phyloP scores from a whole-genome alignment of 2,329 filamentous ascomycete genomes.

The Cadophora gregata region DNA sequence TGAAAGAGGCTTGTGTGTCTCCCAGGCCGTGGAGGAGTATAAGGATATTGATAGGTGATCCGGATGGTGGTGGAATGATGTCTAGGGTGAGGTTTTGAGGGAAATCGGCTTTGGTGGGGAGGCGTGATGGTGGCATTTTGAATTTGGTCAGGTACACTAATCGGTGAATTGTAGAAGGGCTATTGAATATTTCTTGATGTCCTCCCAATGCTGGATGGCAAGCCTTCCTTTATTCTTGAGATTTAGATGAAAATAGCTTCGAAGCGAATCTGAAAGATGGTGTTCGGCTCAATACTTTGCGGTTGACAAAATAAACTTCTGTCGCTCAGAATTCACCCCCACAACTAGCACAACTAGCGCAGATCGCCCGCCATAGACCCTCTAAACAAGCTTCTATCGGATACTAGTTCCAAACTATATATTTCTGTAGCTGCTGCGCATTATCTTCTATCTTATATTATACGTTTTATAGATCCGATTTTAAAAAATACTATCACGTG shows the following conservation, averaged over 20 bases:
- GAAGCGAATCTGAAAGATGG: background rate
- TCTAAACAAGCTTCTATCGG: background rate
- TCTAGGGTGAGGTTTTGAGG: slow-evolving; percentile 49
- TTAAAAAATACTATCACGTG: too few species aligned
- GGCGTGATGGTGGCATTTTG: slow-evolving; percentile 27
- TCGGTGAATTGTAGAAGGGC: too few species aligned
- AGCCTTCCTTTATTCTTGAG: too few species aligned
- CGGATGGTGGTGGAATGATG: slow-evolving; percentile 42
- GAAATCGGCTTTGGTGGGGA: slow-evolving; percentile 53
- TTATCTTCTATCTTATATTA: too few species aligned
- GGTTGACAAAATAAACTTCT: slow-evolving; percentile 11
- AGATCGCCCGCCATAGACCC: background rate
- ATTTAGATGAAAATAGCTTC: background rate
- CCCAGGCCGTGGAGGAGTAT: slow-evolving; percentile 73
- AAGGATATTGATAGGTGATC: slow-evolving; percentile 62
- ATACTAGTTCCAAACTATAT: too few species aligned
- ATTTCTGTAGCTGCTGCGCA: too few species aligned
- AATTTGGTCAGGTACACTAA: background rate
- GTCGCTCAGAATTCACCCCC: slow-evolving; percentile 8
- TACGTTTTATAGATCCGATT: too few species aligned
- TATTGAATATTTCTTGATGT: background rate
- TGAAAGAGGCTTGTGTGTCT: slow-evolving; percentile 65
- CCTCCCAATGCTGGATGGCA: background rate
- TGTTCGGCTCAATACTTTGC: background rate
- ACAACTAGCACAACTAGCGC: slow-evolving; percentile 5